Conservation (phyloP, 164 flowering plant species). For the Nymphaea colorata region DNA sequence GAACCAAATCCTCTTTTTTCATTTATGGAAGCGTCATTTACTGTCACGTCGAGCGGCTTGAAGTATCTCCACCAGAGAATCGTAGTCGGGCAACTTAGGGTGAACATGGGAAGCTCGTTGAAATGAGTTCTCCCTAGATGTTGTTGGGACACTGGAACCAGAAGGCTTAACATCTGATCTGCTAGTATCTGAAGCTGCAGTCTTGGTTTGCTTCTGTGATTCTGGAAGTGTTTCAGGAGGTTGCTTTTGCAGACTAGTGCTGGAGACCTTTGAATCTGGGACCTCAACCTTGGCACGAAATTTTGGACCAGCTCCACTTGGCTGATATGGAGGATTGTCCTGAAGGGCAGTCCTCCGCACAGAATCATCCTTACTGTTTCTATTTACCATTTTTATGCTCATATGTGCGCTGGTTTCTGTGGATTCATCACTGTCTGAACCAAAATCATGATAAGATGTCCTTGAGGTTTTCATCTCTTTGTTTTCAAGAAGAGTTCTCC, state of each 20-base stretch:
- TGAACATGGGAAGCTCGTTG: slow-evolving; percentile 69
- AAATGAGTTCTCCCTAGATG: slow-evolving; percentile 22
- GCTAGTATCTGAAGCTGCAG: not conserved
- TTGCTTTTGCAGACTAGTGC: not conserved
- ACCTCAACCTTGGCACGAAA: not conserved
- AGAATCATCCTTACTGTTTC: not conserved
- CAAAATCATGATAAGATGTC: not conserved
- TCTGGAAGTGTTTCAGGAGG: slow-evolving; percentile 2
- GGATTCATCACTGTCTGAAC: not conserved
- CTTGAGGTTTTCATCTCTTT: not conserved
- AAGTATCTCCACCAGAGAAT: slow-evolving; percentile 33
- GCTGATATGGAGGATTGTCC: not conserved
- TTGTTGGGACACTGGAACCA: slow-evolving; percentile 9
- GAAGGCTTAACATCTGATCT: slow-evolving; percentile 8
- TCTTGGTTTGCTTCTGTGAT: slow-evolving; percentile 3
- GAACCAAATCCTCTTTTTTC: not conserved
- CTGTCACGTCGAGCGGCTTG: slow-evolving; percentile 15
- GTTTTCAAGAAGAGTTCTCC: not conserved
- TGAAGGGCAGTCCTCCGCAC: not conserved
- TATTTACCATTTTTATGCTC: not conserved
- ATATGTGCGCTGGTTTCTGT: not conserved
- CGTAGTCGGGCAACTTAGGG: slow-evolving; percentile 93
- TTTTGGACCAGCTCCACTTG: not conserved
- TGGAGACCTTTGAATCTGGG: not conserved
- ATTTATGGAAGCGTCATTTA: not conserved